These are phyloP conservation scores for Solanum gandarillasii DNA, from an alignment of 257 asterid species.

Conservation along the genomic window DNA sequence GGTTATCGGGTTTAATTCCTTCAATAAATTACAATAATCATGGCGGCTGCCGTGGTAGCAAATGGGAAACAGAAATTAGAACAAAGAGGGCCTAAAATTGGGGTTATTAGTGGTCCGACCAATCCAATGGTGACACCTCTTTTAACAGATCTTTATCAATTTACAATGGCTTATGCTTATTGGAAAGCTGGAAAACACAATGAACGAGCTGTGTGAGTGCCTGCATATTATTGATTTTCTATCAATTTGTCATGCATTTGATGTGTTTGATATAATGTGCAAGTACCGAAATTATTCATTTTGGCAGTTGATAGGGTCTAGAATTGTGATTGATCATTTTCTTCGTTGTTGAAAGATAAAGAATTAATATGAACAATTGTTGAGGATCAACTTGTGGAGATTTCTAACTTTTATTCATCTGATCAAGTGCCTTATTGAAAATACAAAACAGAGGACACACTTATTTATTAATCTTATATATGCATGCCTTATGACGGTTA, in stretches of 20 bases:
- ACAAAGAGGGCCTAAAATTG: neutral
- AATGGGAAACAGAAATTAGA: neutral
- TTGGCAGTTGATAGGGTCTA: neutral
- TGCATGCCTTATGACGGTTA: neutral
- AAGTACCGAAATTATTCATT: neutral
- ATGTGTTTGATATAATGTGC: neutral
- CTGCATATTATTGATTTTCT: neutral
- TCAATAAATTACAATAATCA: neutral
- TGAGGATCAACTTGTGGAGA: neutral
- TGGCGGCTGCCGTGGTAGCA: neutral
- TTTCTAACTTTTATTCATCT: neutral
- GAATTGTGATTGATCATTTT: neutral
- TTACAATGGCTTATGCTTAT: slow-evolving; percentile 96
- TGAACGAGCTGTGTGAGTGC: slow-evolving; percentile 81
- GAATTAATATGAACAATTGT: neutral
- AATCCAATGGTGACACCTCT: slow-evolving; percentile 97
- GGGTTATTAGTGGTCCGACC: slow-evolving; percentile 48
- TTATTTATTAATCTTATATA: neutral
- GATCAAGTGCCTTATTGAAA: neutral
- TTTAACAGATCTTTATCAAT: slow-evolving; percentile 93
- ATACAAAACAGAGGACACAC: too few relatives aligned
- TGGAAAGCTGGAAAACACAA: slow-evolving; percentile 91
- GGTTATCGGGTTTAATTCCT: neutral
- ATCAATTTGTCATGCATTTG: neutral
- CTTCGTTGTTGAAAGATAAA: neutral